Percentiles rank a stretch among this genome's conserved stretches.
These are phyloP conservation scores for Amylocystis lapponica DNA, from an alignment of 768 basidiomycete species.

Conservation along the genomic window DNA sequence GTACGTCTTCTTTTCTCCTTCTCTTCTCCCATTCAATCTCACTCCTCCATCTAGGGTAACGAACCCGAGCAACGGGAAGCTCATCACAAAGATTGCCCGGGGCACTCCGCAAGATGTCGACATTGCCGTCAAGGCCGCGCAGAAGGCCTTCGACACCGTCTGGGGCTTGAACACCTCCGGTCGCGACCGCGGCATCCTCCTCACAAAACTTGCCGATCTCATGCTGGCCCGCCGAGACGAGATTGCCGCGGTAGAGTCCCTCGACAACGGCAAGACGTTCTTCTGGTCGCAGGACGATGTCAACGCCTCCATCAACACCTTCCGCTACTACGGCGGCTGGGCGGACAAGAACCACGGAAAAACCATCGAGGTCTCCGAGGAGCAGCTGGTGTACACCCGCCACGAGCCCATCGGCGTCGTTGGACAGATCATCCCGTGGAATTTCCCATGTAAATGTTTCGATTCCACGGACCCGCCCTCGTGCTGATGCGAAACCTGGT, in stretches of 20 bases:
- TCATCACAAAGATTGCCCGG: slow-evolving; percentile 50
- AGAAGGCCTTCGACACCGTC: slow-evolving; percentile 52
- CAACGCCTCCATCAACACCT: slow-evolving; percentile 35
- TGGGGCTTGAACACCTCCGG: slow-evolving; percentile 68
- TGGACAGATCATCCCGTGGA: slow-evolving; percentile 64
- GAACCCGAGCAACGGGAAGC: slow-evolving; percentile 62
- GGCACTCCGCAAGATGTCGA: slow-evolving; percentile 72
- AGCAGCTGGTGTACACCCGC: slow-evolving; percentile 51
- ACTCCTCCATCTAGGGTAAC: slow-evolving; percentile 46
- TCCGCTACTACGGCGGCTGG: slow-evolving; percentile 86
- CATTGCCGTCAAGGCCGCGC: slow-evolving; percentile 62
- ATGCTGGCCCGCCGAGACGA: slow-evolving; percentile 58
- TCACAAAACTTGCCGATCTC: slow-evolving; percentile 58
- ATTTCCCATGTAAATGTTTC: slow-evolving; percentile 41
- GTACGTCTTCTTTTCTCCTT: slow-evolving; percentile 34
- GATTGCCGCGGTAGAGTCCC: slow-evolving; percentile 67
- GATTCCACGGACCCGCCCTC: neutral
- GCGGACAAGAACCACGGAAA: slow-evolving; percentile 82
- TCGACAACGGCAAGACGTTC: slow-evolving; percentile 65
- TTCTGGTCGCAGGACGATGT: slow-evolving; percentile 47
- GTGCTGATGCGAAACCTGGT: neutral
- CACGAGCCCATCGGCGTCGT: slow-evolving; percentile 58
- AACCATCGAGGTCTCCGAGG: slow-evolving; percentile 54
- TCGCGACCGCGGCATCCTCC: slow-evolving; percentile 42
- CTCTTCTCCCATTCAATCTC: neutral